Conservation (phyloP, 208 protist genomes). For the Trichomonas tenax region DNA sequence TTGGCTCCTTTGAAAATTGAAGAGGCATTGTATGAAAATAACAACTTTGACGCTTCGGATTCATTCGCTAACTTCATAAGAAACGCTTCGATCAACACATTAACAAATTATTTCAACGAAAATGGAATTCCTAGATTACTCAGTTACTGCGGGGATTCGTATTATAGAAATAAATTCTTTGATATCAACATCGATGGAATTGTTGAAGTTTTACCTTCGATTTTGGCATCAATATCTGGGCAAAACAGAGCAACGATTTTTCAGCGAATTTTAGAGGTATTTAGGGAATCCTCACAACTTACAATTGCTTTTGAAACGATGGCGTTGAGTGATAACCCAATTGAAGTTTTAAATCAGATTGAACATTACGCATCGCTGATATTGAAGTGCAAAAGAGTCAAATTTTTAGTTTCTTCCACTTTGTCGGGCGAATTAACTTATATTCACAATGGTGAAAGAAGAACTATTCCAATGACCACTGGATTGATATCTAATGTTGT, state of each 20-base stretch:
- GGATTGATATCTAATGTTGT: background rate
- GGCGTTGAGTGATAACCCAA: background rate
- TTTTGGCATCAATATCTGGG: background rate
- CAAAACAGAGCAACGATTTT: background rate
- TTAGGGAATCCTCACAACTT: background rate
- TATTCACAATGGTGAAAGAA: background rate
- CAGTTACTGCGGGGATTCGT: too few relatives aligned
- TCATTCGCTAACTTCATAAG: background rate
- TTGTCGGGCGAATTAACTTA: background rate
- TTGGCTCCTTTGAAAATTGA: background rate
- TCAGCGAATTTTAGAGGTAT: background rate
- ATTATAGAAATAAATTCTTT: background rate
- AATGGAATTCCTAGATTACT: background rate
- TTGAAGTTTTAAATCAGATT: background rate
- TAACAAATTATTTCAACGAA: constrained; percentile 7
- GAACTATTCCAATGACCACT: background rate
- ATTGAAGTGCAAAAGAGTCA: background rate
- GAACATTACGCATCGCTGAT: background rate
- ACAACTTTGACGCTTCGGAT: background rate
- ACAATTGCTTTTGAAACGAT: background rate
- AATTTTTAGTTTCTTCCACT: background rate
- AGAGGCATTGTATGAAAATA: background rate
- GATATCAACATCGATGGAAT: background rate
- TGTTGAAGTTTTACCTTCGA: background rate
- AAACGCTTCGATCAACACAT: background rate